Base-by-base conservation (phyloP, 2,329 filamentous ascomycete genomes). In the Sporothrix euskadiensis region DNA sequence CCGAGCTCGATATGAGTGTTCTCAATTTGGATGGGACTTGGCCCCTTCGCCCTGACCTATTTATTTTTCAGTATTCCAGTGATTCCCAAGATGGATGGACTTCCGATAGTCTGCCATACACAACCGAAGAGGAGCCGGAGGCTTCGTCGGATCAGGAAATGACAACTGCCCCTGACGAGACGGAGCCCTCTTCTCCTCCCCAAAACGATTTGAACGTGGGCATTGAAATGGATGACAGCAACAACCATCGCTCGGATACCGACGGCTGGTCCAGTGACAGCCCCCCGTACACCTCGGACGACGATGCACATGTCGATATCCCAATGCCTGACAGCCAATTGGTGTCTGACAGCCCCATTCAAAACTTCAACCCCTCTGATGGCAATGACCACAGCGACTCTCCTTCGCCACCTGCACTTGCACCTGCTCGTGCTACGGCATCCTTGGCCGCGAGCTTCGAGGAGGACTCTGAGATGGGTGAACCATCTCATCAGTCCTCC, bases 261-360 rank as follows among this genome's bases (percentile, higher is more conserved):
- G 59, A 63, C 8, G 59, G 59, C 32, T 63, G 59, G 59, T 26
- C 59, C 8, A 63, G 59, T n/a, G 59, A 63, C 59, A 63, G 59
- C 59, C 32, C 16, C 5, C 59, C 59, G 5, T 41, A 63, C n/a
- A 22, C 59, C 19, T 65, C 59, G 59, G 32, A 39, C 8, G 41
- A 44, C 41, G 41, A 44, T 44, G 41, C 9, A 10, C 5, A 14
- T 44, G 41, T 44, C 41, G 41, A 44, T 14, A 44, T 9, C 8
- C 41, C 41, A 12, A 44, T 44, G 32, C 35, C 32, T 5, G 16
- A 41, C n/a, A 22, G 19, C 57, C 54, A 57, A 9, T 32, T 26
- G 16, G 26, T 32, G 54, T 3, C 14, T 14, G 22, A 6, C 3
- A 32, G 26, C 14, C 12, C 54, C 12, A 12, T 12, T 57, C 26